Conservation (phyloP, 2,329 filamentous ascomycete genomes). For the Paracoccidioides brasiliensis region DNA sequence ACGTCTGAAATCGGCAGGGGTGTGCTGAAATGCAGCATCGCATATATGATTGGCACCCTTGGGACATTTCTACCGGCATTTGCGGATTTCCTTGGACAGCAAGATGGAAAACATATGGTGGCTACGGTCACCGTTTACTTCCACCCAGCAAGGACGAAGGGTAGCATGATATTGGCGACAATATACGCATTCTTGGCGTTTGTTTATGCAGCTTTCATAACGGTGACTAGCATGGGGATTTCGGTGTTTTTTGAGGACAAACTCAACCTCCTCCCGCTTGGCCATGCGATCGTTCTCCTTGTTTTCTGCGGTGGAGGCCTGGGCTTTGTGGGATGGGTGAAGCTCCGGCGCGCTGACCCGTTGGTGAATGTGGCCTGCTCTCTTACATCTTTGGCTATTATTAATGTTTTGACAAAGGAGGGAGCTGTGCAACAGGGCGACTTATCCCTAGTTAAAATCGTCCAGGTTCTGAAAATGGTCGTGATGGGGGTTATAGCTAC, state of each 20-base stretch:
- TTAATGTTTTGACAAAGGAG: constrained; percentile 83
- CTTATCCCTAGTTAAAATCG: constrained; percentile 69
- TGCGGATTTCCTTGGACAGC: constrained; percentile 60
- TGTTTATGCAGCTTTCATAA: constrained; percentile 61
- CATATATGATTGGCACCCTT: constrained; percentile 74
- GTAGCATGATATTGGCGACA: constrained; percentile 79
- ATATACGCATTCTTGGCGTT: constrained; percentile 67
- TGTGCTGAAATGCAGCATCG: constrained; percentile 81
- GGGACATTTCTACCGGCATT: constrained; percentile 70
- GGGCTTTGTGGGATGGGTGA: constrained; percentile 78
- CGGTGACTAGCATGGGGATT: constrained; percentile 76
- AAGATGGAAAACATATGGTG: constrained; percentile 88
- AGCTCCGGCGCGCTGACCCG: constrained; percentile 64
- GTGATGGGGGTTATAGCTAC: constrained; percentile 62
- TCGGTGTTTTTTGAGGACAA: constrained; percentile 63
- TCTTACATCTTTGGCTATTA: constrained; percentile 73
- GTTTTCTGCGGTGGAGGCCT: constrained; percentile 77
- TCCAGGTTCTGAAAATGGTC: constrained; percentile 72
- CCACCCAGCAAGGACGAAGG: constrained; percentile 72
- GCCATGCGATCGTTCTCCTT: constrained; percentile 65
- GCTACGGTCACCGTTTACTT: constrained; percentile 93
- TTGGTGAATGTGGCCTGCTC: constrained; percentile 77
- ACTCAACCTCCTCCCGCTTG: constrained; percentile 53
- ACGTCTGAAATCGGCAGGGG: constrained; percentile 61
- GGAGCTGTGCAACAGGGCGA: constrained; percentile 70